phyloP scores from a whole-genome alignment of 2,329 filamentous ascomycete genomes.

The Aspergillus alliaceus region DNA sequence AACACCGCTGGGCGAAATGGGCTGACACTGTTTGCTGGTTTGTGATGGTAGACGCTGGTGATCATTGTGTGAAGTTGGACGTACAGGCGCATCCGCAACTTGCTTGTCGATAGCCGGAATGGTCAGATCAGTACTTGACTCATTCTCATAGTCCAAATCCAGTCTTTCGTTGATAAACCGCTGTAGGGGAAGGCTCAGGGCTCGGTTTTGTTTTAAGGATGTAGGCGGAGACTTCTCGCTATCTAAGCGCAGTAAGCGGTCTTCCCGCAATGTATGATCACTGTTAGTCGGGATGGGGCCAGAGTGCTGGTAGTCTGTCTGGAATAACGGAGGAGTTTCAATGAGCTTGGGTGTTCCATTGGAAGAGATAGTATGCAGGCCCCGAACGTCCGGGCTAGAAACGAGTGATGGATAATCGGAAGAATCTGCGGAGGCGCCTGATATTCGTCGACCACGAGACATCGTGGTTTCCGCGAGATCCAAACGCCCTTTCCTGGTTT shows the following conservation, averaged over 20 bases:
- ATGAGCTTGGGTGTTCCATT: constrained; percentile 25
- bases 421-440: constrained; percentile 31
- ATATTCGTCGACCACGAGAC: constrained; percentile 25
- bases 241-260: constrained; percentile 30
- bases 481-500: constrained; percentile 20
- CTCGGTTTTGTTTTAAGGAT: constrained; percentile 28
- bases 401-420: constrained; percentile 33
- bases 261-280: constrained; percentile 32
- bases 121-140: constrained; percentile 13
- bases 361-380: constrained; percentile 27
- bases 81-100: background rate
- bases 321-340: constrained; percentile 25
- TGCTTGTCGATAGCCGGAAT: constrained; percentile 7
- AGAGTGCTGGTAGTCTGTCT: constrained; percentile 16
- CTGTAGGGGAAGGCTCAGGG: constrained; percentile 39
- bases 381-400: constrained; percentile 31
- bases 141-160: constrained; percentile 27
- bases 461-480: constrained; percentile 21
- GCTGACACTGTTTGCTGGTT: constrained; percentile 15
- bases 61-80: background rate
- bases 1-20: constrained; percentile 7
- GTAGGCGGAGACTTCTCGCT: constrained; percentile 22
- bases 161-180: constrained; percentile 41
- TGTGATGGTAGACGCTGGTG: background rate
- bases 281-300: constrained; percentile 18